Conservation (phyloP, 495 filamentous ascomycete genomes). For the Jackrogersella minutella region DNA sequence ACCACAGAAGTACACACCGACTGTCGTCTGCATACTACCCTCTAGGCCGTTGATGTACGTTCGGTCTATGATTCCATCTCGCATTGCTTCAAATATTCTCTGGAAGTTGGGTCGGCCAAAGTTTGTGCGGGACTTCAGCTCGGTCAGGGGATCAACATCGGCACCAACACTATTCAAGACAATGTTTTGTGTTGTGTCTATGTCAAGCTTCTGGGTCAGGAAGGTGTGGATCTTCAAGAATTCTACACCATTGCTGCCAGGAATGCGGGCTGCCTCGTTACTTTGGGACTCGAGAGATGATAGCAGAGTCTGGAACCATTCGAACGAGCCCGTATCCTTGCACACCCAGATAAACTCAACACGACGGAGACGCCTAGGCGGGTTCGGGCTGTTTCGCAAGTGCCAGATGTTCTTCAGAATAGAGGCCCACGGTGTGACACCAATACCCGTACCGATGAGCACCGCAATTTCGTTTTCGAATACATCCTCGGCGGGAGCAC, state of each 20-base stretch:
- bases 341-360: slow-evolving; percentile 99
- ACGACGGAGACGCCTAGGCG: slow-evolving; percentile 84
- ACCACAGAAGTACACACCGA: slow-evolving; percentile 98
- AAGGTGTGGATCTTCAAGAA: slow-evolving; percentile 99
- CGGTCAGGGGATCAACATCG: slow-evolving; percentile 87
- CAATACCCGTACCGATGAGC: slow-evolving; percentile 96
- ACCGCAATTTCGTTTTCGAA: slow-evolving; percentile 99
- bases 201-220: slow-evolving; percentile 90
- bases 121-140: slow-evolving; percentile 88
- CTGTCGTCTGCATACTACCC: slow-evolving; percentile 74
- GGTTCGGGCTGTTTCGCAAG: slow-evolving; percentile 82
- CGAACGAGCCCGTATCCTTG: slow-evolving; percentile 93
- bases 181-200: slow-evolving; percentile 93
- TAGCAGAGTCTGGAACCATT: slow-evolving; percentile 97
- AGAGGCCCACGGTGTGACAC: slow-evolving; percentile 95
- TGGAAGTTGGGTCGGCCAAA: slow-evolving; percentile 94
- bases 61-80: slow-evolving; percentile 82
- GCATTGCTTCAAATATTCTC: slow-evolving; percentile 83
- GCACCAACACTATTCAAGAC: slow-evolving; percentile 93
- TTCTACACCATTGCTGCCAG: slow-evolving; percentile 72
- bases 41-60: slow-evolving; percentile 86
- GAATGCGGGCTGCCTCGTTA: slow-evolving; percentile 67
- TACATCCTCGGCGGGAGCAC: slow-evolving; percentile 94
- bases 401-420: slow-evolving; percentile 99
- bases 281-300: slow-evolving; percentile 91